Evolutionary conservation across 768 basidiomycete genomes (phyloP), one percentile per base, ranked within the genome.

Genomic region (Amanita muscaria): DNA sequence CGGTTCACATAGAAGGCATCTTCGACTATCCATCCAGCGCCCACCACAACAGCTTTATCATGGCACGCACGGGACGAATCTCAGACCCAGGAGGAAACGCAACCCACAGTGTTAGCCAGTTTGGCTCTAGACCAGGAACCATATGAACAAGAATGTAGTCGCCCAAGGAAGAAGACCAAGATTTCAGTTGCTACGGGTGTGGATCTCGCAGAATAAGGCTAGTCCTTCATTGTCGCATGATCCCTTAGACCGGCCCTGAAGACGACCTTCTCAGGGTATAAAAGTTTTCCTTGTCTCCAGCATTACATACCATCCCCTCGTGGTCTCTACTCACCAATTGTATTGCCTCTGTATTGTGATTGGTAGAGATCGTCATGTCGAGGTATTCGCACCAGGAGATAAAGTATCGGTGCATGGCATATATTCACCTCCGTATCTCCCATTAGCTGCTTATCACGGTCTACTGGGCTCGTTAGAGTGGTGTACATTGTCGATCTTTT

Each of bases 361-460:
- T 72, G 67, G 65, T 60, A 70, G 61, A 51, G 51, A 37, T 53
- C 48, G 54, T 61, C 58, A 57, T 61, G 27, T 29, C 7, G 72
- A 67, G 83, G 82, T 54, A 72, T 80, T 85, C 83, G 83, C 84
- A 29, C 27, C 12, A 85, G 84, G 80, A 87, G 82, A 87, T 83
- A 79, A 79, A 87, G 57, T 82, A 80, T 79, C 77, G 80, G 84
- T 74, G 84, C 84, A 59, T 32, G 79, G 83, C 83, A 85, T 86
- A 83, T 74, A 72, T 67, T 79, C 74, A 78, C 83, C 82, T 79
- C 82, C 79, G 84, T 88, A 88, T 88, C 84, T 83, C 79, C 83
- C 79, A 73, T 60, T 67, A 64, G 69, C 70, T 70, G 65, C 61
- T 47, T 60, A 52, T 54, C 54, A 76, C 76, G 68, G 70, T 69